These are phyloP conservation scores for Escovopsis sp. DNA, from an alignment of 2,329 filamentous ascomycete species.

Conservation along the genomic window DNA sequence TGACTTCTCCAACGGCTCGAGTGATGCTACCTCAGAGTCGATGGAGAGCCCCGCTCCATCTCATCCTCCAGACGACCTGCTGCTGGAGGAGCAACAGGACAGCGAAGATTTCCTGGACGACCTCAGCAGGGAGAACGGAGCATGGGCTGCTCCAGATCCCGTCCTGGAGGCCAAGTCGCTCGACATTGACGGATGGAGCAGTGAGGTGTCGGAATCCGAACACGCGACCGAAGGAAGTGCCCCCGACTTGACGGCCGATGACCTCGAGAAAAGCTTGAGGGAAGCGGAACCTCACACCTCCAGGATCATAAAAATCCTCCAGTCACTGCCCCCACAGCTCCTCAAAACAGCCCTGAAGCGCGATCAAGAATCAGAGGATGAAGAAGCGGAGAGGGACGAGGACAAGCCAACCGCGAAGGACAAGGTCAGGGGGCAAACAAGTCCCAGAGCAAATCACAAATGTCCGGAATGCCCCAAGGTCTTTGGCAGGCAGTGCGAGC, in stretches of 20 bases:
- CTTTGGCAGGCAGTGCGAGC: constrained; percentile 37
- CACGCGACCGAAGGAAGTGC: neutral
- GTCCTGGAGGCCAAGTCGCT: neutral
- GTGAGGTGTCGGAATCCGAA: neutral
- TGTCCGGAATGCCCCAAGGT: constrained; percentile 31
- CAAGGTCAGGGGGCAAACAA: no score
- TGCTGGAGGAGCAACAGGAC: neutral
- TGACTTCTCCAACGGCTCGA: neutral
- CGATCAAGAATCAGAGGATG: neutral
- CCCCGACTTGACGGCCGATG: neutral
- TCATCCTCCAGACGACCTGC: neutral
- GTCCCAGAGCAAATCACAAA: constrained; percentile 6
- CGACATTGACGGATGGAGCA: neutral
- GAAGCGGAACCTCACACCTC: constrained; percentile 2
- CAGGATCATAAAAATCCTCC: constrained; percentile 10
- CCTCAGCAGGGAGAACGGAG: neutral
- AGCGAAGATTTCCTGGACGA: neutral
- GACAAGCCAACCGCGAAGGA: neutral
- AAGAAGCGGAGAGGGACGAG: constrained; percentile 5
- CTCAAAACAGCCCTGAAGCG: constrained; percentile 18
- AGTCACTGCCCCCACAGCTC: constrained; percentile 16
- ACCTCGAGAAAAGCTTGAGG: neutral
- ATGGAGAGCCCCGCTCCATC: neutral
- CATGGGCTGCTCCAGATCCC: neutral
- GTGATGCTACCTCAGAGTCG: neutral